phyloP scores from a whole-genome alignment of 257 asterid genomes.

The Solanum neorickii region DNA sequence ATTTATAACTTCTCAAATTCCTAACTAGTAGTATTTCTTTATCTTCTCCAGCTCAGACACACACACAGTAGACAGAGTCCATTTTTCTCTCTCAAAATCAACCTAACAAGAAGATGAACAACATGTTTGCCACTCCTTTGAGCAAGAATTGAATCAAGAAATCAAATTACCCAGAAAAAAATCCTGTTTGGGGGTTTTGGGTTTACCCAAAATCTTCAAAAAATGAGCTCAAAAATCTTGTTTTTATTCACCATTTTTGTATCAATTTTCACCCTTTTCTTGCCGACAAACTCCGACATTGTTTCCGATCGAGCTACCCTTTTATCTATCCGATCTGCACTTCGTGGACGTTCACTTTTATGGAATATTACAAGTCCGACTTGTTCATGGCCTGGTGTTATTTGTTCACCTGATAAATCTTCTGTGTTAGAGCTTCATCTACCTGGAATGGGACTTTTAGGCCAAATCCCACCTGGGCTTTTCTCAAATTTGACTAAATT shows the following conservation, averaged over 20 bases:
- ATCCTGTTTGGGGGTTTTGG: background rate
- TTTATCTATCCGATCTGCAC: slow-evolving; percentile 53
- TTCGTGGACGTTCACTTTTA: slow-evolving; percentile 65
- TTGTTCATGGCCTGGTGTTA: slow-evolving; percentile 70
- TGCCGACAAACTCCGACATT: slow-evolving; percentile 37
- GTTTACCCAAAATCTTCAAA: background rate
- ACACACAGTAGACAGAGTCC: background rate
- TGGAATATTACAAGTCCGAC: slow-evolving; percentile 67
- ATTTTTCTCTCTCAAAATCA: background rate
- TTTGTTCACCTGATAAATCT: slow-evolving; percentile 43
- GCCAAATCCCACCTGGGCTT: slow-evolving; percentile 43
- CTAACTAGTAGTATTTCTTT: background rate
- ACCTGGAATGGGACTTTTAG: slow-evolving; percentile 86
- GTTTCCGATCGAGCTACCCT: slow-evolving; percentile 77
- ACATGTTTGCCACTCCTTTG: slow-evolving; percentile 5
- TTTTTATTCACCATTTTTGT: background rate
- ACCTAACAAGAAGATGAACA: background rate
- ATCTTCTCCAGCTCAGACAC: background rate
- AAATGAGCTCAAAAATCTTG: background rate
- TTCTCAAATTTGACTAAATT: slow-evolving; percentile 52
- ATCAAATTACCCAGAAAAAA: background rate
- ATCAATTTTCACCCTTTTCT: slow-evolving; percentile 9
- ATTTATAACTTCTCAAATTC: background rate
- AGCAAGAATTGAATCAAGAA: background rate
- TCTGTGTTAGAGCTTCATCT: slow-evolving; percentile 58